Conservation (phyloP, 306 rosid species). For the Cucurbita ficifolia region DNA sequence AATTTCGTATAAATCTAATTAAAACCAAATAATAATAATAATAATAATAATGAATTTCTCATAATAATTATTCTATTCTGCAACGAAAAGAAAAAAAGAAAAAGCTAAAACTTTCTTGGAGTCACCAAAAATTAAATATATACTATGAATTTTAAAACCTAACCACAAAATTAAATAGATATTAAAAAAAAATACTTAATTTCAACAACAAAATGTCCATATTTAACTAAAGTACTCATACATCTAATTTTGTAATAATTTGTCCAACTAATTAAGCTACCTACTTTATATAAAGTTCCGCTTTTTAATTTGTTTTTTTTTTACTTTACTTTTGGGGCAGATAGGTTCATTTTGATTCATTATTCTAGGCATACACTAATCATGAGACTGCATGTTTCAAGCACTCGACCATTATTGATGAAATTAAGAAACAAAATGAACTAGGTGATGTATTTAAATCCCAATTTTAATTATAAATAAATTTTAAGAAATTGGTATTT, state of each 20-base stretch:
- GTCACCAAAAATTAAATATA: background rate
- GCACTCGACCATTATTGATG: background rate
- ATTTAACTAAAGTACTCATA: background rate
- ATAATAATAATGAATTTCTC: background rate
- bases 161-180: background rate
- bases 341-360: background rate
- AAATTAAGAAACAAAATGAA: background rate
- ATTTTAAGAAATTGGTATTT: background rate
- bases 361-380: background rate
- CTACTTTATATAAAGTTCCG: background rate
- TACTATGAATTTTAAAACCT: background rate
- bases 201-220: background rate
- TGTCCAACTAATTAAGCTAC: background rate
- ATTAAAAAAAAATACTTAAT: background rate
- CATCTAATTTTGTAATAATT: background rate
- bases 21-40: background rate
- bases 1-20: background rate
- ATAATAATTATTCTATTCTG: background rate
- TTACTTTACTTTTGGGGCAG: background rate
- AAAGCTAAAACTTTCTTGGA: background rate
- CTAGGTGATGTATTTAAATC: background rate
- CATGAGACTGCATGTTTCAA: background rate
- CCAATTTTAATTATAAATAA: background rate
- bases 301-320: background rate
- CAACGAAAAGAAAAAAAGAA: background rate